phyloP scores from a whole-genome alignment of 164 flowering plant genomes.

The Platanus orientalis region DNA sequence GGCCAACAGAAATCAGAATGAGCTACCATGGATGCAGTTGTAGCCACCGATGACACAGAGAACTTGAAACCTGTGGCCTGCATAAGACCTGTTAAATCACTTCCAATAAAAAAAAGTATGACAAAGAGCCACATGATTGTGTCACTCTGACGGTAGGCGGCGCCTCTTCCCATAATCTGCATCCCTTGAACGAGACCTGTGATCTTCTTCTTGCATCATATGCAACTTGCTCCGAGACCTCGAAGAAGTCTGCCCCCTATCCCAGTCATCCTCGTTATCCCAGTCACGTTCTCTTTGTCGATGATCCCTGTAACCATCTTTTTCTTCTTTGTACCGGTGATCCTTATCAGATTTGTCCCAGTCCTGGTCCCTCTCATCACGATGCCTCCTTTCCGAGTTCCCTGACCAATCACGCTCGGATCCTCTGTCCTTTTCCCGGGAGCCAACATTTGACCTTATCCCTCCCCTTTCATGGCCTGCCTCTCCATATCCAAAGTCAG shows the following conservation, averaged over 20 bases:
- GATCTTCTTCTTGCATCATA: slow-evolving; percentile 56
- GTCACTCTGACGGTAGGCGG: slow-evolving; percentile 64
- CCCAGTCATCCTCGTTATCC: slow-evolving; percentile 64
- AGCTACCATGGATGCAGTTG: slow-evolving; percentile 17
- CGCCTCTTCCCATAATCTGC: slow-evolving; percentile 83
- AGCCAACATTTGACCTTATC: slow-evolving; percentile 39
- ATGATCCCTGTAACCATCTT: slow-evolving; percentile 57
- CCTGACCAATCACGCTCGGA: slow-evolving; percentile 64
- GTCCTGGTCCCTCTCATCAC: slow-evolving; percentile 57
- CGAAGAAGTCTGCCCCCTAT: slow-evolving; percentile 69
- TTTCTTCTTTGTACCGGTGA: slow-evolving; percentile 58
- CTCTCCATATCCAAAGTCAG: slow-evolving; percentile 66
- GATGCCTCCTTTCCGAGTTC: slow-evolving; percentile 50
- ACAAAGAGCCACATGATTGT: slow-evolving; percentile 5
- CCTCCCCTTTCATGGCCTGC: slow-evolving; percentile 50
- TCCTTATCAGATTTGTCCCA: slow-evolving; percentile 65
- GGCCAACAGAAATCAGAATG: slow-evolving; percentile 14
- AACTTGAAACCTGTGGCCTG: slow-evolving; percentile 1
- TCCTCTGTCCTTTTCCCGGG: slow-evolving; percentile 60
- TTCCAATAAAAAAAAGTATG: slow-evolving; percentile 9
- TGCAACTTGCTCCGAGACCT: slow-evolving; percentile 68
- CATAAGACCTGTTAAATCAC: slow-evolving; percentile 12
- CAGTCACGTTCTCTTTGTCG: slow-evolving; percentile 56
- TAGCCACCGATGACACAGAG: slow-evolving; percentile 14
- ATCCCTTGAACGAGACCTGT: slow-evolving; percentile 73